Conservation (phyloP, 176 grass and related monocot species). For the Bothriochloa decipiens region DNA sequence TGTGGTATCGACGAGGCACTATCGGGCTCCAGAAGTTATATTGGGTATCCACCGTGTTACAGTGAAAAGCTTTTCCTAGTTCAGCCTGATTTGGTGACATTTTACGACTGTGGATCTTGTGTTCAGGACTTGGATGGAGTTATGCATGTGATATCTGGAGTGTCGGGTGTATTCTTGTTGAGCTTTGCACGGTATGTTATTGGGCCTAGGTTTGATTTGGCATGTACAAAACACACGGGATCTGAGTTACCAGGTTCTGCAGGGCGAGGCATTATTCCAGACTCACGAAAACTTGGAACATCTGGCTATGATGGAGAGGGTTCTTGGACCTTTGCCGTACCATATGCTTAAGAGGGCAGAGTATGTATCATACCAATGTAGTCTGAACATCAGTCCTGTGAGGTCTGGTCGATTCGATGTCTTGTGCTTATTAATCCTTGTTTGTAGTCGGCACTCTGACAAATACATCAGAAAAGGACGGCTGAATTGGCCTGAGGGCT, state of each 20-base stretch:
- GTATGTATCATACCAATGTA: conserved; percentile 45
- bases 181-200: conserved; percentile 91
- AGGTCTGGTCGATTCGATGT: neutral
- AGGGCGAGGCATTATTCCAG: conserved; percentile 72
- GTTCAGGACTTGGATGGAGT: conserved; percentile 91
- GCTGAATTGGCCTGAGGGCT: conserved; percentile 92
- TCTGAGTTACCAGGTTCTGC: conserved; percentile 46
- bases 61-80: conserved; percentile 9
- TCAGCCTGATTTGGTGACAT: conserved; percentile 21
- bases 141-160: conserved; percentile 98
- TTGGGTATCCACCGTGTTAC: conserved; percentile 57
- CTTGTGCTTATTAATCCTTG: conserved; percentile 44
- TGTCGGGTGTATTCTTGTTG: conserved; percentile 88
- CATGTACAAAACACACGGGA: neutral
- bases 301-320: conserved; percentile 76
- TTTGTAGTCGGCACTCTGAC: conserved; percentile 65
- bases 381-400: conserved; percentile 29
- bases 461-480: conserved; percentile 82
- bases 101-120: conserved; percentile 29
- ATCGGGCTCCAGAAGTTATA: conserved; percentile 94
- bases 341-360: conserved; percentile 66
- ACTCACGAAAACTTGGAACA: conserved; percentile 76
- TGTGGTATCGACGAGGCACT: conserved; percentile 91
- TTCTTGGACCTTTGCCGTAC: conserved; percentile 53
- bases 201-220: conserved; percentile 26